Base-by-base conservation (phyloP, 345 rosid species). In the Erysimum cheiranthoides region DNA sequence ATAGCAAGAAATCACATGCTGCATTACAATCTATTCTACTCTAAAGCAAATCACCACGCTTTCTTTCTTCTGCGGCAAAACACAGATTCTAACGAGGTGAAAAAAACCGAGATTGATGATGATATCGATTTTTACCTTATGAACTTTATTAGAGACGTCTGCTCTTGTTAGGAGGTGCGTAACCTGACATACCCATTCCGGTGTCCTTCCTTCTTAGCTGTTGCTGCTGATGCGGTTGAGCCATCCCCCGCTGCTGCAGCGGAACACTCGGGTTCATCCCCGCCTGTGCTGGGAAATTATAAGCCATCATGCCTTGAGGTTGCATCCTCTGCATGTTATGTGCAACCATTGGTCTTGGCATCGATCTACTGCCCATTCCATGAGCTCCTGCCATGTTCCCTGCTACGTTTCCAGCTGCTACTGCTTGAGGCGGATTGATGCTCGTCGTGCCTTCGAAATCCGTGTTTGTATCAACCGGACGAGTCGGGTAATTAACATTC, bases 381-480 rank as follows among this genome's bases (percentile, higher is more conserved):
- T 93, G 96, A 75, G 82, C 79, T 58, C 93, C 92, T 43, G 86
- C 73, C 75, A 82, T 82, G 84, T 88, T 87, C 53, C 86, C 93
- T 30, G 82, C 72, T 61, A 77, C 85, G 75, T 88, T 89, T 68
- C 88, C 93, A 31, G 94, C 82, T 72, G 86, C 74, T 40, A 85
- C 90, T 17, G 86, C 78, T 82, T 89, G 99, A 12, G 97, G 84
- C 45, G 93, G 91, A 57, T 95, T 97, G 70, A 95, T 88, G 60
- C 88, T 88, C 3, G 96, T 85, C 13, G 99, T 95, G 72, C 99
- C 98, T 83, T 90, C 99, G 65, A 95, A 89, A 88, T 89, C 97
- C 13, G 96, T 87, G 72, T 83, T 89, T 47, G 90, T 71, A 75
- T 95, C 99, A 1, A 95, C 97, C 0, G 99, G 98, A 70, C 98